phyloP scores from a whole-genome alignment of 2,329 filamentous ascomycete genomes.

The Colletotrichum sp. region DNA sequence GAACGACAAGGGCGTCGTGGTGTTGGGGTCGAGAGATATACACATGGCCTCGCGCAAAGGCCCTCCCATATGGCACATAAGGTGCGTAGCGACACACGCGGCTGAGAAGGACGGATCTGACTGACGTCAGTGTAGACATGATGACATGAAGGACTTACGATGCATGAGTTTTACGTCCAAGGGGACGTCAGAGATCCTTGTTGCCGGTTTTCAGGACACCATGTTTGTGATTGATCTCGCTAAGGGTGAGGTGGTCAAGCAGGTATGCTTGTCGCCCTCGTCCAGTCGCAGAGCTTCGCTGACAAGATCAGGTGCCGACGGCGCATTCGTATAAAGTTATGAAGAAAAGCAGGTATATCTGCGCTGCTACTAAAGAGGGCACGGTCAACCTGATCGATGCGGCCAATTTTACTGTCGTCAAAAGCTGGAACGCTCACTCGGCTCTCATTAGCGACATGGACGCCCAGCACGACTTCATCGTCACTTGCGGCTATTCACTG shows the following conservation, averaged over 20 bases:
- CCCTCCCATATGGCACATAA: conserved; percentile 86
- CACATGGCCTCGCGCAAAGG: conserved; percentile 89
- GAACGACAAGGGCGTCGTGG: conserved; percentile 88
- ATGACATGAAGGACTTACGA: conserved; percentile 82
- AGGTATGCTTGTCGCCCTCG: conserved; percentile 43
- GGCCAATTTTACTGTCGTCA: conserved; percentile 76
- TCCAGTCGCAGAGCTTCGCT: conserved; percentile 24
- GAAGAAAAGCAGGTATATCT: conserved; percentile 90
- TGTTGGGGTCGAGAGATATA: conserved; percentile 80
- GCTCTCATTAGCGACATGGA: conserved; percentile 96
- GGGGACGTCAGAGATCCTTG: conserved; percentile 80
- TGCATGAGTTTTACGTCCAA: conserved; percentile 97
- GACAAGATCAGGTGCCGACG: conserved; percentile 63
- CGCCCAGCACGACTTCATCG: conserved; percentile 90
- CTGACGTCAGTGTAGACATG: conserved; percentile 50
- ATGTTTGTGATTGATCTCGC: conserved; percentile 80
- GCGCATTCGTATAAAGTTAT: conserved; percentile 87
- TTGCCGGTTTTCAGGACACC: conserved; percentile 82
- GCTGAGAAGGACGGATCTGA: neutral
- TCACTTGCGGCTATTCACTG: conserved; percentile 92
- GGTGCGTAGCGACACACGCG: conserved; percentile 49
- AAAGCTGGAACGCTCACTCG: conserved; percentile 89
- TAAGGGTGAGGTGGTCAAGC: conserved; percentile 75
- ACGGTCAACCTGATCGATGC: conserved; percentile 87
- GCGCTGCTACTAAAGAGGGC: conserved; percentile 84